Percentiles rank a stretch among this genome's conserved stretches.
Conservation (phyloP, 805 yeast species). For the Metschnikowia hibisci region DNA sequence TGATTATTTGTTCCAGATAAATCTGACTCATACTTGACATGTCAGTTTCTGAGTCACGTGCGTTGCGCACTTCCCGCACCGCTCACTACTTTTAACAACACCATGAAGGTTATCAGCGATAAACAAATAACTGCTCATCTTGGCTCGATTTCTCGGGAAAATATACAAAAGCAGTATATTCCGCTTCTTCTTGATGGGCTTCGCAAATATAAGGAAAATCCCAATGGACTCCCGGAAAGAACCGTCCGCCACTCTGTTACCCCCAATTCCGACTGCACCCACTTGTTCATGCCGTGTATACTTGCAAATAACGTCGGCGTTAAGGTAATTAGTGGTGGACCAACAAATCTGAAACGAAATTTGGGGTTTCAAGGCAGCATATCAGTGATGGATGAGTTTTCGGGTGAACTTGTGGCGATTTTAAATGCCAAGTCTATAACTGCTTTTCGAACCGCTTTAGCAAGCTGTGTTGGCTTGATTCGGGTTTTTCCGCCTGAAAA, state of each 20-base stretch:
- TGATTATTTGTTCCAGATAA: too few relatives aligned
- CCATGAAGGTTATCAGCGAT: constrained; percentile 30
- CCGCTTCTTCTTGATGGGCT: constrained; percentile 35
- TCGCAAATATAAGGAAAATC: constrained; percentile 38
- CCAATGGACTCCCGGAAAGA: constrained; percentile 50
- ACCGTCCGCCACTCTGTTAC: constrained; percentile 41
- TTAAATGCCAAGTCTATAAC: constrained; percentile 57
- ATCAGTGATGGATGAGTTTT: constrained; percentile 44
- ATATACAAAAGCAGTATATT: constrained; percentile 32
- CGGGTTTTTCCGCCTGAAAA: constrained; percentile 22
- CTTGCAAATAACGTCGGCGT: constrained; percentile 51
- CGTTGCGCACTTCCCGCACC: too few relatives aligned
- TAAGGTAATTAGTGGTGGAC: constrained; percentile 57
- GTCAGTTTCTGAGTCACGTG: too few relatives aligned
- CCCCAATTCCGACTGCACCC: constrained; percentile 35
- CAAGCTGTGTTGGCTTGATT: constrained; percentile 46
- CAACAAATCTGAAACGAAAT: constrained; percentile 24
- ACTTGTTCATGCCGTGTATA: constrained; percentile 65
- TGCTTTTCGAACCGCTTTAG: constrained; percentile 65
- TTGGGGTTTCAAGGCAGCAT: constrained; percentile 60
- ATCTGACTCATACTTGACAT: too few relatives aligned
- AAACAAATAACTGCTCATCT: constrained; percentile 27
- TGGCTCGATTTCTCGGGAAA: constrained; percentile 19
- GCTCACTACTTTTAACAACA: background rate
- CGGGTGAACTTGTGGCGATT: constrained; percentile 51